Evolutionary conservation across 176 grass and related monocot genomes (phyloP).

Genomic region (Microstegium vimineum): DNA sequence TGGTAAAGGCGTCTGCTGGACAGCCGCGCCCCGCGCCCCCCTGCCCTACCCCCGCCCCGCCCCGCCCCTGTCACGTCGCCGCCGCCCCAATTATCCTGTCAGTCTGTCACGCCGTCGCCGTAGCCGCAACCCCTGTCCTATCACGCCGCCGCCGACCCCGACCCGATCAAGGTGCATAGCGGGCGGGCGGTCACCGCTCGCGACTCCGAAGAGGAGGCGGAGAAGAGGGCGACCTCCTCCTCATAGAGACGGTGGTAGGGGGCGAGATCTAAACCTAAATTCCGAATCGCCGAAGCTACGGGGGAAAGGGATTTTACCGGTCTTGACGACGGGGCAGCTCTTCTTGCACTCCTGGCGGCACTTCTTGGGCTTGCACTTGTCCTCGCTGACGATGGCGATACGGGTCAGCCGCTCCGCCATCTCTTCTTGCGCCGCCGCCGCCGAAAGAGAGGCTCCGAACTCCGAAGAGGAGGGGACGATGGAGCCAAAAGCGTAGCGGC

Average conservation of each 20-base stretch:
- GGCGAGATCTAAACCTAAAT: conserved; percentile 1
- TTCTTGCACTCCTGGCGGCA: conserved; percentile 98
- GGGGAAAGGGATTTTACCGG: conserved; percentile 32
- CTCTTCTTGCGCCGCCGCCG: background rate
- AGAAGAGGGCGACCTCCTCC: background rate
- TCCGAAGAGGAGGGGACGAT: background rate
- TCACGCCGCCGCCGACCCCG: too few species aligned
- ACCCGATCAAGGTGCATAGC: background rate
- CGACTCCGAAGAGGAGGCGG: background rate
- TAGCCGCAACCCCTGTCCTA: too few species aligned
- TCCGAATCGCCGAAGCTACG: background rate
- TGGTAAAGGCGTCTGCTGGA: background rate
- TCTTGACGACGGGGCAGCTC: conserved; percentile 96
- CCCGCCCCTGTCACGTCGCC: too few species aligned
- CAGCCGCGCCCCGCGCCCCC: too few species aligned
- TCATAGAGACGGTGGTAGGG: background rate
- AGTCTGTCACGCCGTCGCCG: too few species aligned
- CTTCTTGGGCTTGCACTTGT: conserved; percentile 96
- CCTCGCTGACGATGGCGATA: conserved; percentile 86
- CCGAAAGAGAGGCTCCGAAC: background rate
- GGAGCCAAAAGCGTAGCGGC: conserved; percentile 9
- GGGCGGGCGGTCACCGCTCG: background rate
- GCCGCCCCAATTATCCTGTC: too few species aligned
- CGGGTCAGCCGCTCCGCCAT: conserved; percentile 91
- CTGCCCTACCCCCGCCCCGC: too few species aligned